These are phyloP conservation scores for Parafenestella ontariensis DNA, from an alignment of 2,329 filamentous ascomycete species.

Conservation along the genomic window DNA sequence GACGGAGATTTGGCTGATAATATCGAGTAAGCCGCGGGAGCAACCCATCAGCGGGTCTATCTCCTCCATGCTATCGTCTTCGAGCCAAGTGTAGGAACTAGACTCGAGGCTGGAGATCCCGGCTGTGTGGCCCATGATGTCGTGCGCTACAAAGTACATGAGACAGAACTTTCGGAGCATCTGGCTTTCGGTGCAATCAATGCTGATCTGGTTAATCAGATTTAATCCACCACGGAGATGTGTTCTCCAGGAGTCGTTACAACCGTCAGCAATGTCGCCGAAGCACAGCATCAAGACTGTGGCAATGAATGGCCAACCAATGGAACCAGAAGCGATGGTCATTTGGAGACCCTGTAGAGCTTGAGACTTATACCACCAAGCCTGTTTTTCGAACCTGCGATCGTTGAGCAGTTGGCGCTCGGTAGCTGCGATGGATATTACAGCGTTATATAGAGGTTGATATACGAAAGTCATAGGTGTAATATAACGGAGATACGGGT, in stretches of 20 bases:
- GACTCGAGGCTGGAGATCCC: conserved; percentile 11
- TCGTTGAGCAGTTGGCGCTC: conserved; percentile 37
- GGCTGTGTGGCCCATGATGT: conserved; percentile 39
- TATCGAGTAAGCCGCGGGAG: conserved; percentile 29
- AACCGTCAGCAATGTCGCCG: conserved; percentile 45
- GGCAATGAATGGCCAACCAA: conserved; percentile 33
- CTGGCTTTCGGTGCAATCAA: conserved; percentile 14
- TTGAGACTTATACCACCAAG: conserved; percentile 32
- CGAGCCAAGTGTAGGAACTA: conserved; percentile 22
- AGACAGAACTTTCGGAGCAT: conserved; percentile 31
- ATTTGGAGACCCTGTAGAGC: conserved; percentile 34
- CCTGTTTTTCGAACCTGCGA: conserved; percentile 26
- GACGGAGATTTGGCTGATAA: conserved; percentile 21
- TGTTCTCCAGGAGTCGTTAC: conserved; percentile 40
- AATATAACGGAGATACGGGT: conserved; percentile 39
- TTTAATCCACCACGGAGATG: conserved; percentile 39
- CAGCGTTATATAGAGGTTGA: conserved; percentile 29
- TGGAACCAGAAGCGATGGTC: conserved; percentile 17
- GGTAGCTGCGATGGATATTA: conserved; percentile 36
- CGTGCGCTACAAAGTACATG: conserved; percentile 46
- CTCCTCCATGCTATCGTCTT: conserved; percentile 27
- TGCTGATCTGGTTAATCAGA: conserved; percentile 25
- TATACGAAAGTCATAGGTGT: conserved; percentile 29
- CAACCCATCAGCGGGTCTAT: conserved; percentile 44
- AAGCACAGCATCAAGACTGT: conserved; percentile 47